Evolutionary conservation across 1,284 basidiomycete species (phyloP), one percentile per base, ranked within the genome.

Genomic region (Boletus smithii): DNA sequence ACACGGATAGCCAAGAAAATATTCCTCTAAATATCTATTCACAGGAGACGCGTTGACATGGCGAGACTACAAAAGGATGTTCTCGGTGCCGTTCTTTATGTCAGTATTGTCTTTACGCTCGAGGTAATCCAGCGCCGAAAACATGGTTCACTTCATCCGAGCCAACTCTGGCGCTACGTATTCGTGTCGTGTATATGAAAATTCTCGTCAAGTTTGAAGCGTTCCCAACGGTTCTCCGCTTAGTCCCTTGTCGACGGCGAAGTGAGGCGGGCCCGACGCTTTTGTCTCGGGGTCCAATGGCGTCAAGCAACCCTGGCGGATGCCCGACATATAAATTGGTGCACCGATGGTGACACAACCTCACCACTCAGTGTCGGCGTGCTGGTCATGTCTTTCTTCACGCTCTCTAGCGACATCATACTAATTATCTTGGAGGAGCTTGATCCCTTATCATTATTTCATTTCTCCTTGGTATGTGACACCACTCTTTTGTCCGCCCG

Each of bases 41-140:
- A 51, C 62, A 62, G 56, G 44, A 68, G 68, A 63, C 60, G 58
- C 66, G 79, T 81, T 81, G 80, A 80, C 79, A 81, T 80, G 78
- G 67, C 69, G 75, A 67, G 71, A 60, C 61, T 59, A 71, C 69
- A 69, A 69, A 52, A 69, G 44, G 63, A 59, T 26, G 59, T 67
- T 62, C 63, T 65, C 67, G 65, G 66, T 59, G 60, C 66, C 62
- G 61, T 58, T 53, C 53, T 61, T 66, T 66, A 63, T 63, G 56
- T 72, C 68, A 77, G 76, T 74, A 70, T 69, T 65, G 64, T 64
- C 57, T 57, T 59, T 57, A 61, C 66, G 65, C 61, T 70, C 72
- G 70, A 68, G 62, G 67, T 37, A 65, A 60, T 35, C 40, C 17
- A 9, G 52, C 24, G 27, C 63, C 63, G 31, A 50, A 29, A 30